Evolutionary conservation across 2,329 filamentous ascomycete species (phyloP), one percentile per base, ranked within the genome.

Genomic region (Penicillium sp.): DNA sequence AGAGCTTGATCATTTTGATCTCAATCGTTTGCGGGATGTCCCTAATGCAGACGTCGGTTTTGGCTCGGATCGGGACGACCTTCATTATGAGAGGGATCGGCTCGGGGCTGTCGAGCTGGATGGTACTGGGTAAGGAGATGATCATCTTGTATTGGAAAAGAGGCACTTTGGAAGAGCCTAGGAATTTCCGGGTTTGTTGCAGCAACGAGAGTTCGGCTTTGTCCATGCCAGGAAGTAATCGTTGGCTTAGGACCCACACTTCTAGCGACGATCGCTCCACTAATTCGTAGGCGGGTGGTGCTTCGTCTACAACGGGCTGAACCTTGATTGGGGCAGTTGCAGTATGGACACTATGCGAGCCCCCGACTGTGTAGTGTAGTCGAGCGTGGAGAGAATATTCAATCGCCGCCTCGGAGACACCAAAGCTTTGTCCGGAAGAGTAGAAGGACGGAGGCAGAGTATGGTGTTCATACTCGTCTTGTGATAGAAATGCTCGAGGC

Each of bases 91-190:
- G 27, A 8, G 44, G 50, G 7, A 55, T 36, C 3, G 44, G 40
- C 5, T 28, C 18, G 11, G 41, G 35, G 32, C 48, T 34, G 11
- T 45, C 38, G 4, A 56, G 29, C 22, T 53, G 48, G 30, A 69
- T 48, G 1, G 55, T 41, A 0, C 32, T 22, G 0, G 66, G 65
- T 3, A 47, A 45, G 3, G 51, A 41, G 1, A 62, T 35, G 5
- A 55, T 32, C 1, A 62, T 12, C 0, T 46, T 31, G 22, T 58
- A 66, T 0, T 17, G 26, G 1, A 66, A 53, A 2, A 35, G 29
- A 0, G 67, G 67, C 1, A 62, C 53, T 8, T 54, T 62, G 7
- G 61, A 57, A 1, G 55, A 55, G 0, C 45, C 45, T 3, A 69
- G 58, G 3, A 65, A 34, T 18, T 56, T 56, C 8, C 54, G 57